Base-by-base conservation (phyloP, 2,329 filamentous ascomycete genomes). In the Fusarium scirpi region DNA sequence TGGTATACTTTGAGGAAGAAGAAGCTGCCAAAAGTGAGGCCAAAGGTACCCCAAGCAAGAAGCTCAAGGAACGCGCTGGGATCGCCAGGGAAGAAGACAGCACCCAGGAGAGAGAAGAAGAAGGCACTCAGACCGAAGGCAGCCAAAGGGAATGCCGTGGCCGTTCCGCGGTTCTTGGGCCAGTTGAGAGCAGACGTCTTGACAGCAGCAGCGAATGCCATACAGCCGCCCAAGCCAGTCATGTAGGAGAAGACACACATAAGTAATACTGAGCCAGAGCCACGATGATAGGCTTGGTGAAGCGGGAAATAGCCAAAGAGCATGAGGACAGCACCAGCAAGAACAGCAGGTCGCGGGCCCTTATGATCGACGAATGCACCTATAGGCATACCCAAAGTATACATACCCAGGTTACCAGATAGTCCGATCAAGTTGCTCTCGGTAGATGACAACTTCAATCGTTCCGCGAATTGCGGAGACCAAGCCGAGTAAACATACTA, bases 401-500 rank as follows among this genome's bases (percentile, higher is more conserved):
- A 98, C 93, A 98, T 97, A 76, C 95, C 95, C 76, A 98, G 82
- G 77, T 95, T 95, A n/a, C 90, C 92, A 48, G 89, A 87, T n/a
- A 92, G 85, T 45, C 92, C 94, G 77, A 99, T 94, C 71, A 98
- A 81, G 81, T 99, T 98, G 81, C 90, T 94, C 80, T 98, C 87
- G 5, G 95, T 98, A n/a, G 96, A 92, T 16, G 94, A 94, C 66
- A 98, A 88, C 78, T 92, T 90, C 74, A 99, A 85, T 74, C 89
- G 90, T 76, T 97, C 91, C 52, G 94, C 94, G 78, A 98, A 98
- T 81, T 98, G 94, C 22, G 96, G 96, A 16, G 93, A 94, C 94
- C 96, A 99, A 81, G 95, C 95, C 58, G 94, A 98, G 82, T 98
- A 99, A 78, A 94, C 95, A 88, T 99, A 98, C 94, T 98, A 77